Evolutionary conservation across 2,329 filamentous ascomycete species (phyloP), one percentile per base, ranked within the genome.

Genomic region (Bipolaris victoriae): DNA sequence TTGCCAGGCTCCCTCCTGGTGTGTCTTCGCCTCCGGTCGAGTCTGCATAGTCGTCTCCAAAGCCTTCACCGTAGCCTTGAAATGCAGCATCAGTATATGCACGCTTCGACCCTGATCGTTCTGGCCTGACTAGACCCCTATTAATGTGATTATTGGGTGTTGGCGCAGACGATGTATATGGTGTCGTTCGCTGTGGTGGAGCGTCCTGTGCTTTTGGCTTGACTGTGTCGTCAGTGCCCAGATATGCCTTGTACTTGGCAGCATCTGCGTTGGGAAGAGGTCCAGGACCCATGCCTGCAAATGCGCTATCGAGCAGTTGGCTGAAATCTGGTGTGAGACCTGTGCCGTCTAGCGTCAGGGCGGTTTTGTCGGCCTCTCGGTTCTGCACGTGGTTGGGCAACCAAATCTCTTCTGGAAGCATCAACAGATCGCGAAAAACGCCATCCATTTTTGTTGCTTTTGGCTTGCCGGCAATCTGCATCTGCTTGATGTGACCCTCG

Each of bases 1-100:
- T 68, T 35, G 55, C 50, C 56, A 68, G 52, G 49, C 62, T 63
- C 15, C 71, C 67, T 45, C 69, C 67, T 16, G 66, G 60, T 49
- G 89, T 86, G 65, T 90, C 89, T 65, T 87, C 86, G 64, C 90
- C 89, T 56, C 87, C 88, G 20, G 89, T 90, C 20, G 88, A 90
- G 69, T 91, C 87, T 54, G 82, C 85, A 7, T 73, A 89, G 62
- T 91, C 88, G 61, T 92, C 89, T 9, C 83, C 83, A 64, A 83
- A 91, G 33, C 88, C 87, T 64, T 92, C 89, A 43, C 86, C 84
- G 68, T 92, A 92, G 40, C 90, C 90, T 67, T 90, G 87, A 69
- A 85, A 93, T 67, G 88, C 90, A 66, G 82, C 84, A 62, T 93
- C 90, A 37, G 88, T 87, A 71, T 92, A 93, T 61, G 87, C 85